These are phyloP conservation scores for Berkeleyomyces rouxiae DNA, from an alignment of 2,329 filamentous ascomycete species.

Conservation along the genomic window DNA sequence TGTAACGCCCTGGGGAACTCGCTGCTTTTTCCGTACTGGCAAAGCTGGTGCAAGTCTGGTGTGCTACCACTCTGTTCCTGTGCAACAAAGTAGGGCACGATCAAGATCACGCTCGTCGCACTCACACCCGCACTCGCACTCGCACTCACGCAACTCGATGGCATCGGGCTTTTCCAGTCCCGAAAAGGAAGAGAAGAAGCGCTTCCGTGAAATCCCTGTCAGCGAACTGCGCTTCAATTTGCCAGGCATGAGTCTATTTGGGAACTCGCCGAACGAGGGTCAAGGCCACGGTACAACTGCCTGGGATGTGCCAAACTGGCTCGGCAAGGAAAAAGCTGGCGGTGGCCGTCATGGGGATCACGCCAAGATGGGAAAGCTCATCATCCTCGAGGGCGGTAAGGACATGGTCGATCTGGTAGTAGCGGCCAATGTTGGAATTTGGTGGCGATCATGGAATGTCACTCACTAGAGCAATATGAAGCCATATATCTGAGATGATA, in stretches of 20 bases:
- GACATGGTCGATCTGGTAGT: slow-evolving; percentile 94
- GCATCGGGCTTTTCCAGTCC: slow-evolving; percentile 1
- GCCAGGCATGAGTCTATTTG: slow-evolving; percentile 39
- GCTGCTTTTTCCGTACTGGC: slow-evolving; percentile 71
- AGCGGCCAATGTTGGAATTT: slow-evolving; percentile 78
- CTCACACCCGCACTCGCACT: background rate
- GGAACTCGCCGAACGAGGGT: slow-evolving; percentile 23
- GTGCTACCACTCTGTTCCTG: slow-evolving; percentile 54
- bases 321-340: slow-evolving; percentile 71
- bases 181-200: background rate
- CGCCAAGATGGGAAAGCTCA: slow-evolving; percentile 85
- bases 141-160: slow-evolving; percentile 14
- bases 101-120: slow-evolving; percentile 18
- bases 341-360: slow-evolving; percentile 73
- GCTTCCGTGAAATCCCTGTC: slow-evolving; percentile 27
- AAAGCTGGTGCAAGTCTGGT: slow-evolving; percentile 56
- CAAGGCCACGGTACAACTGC: slow-evolving; percentile 22
- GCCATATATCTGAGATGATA: too few species aligned
- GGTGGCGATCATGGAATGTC: slow-evolving; percentile 77
- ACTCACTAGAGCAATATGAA: slow-evolving; percentile 18
- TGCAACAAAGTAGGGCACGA: slow-evolving; percentile 17
- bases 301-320: slow-evolving; percentile 41
- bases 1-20: slow-evolving; percentile 69
- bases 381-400: slow-evolving; percentile 73
- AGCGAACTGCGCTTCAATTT: slow-evolving; percentile 87